A percentile compares a stretch with the other conserved stretches of the same genome.
Evolutionary conservation across 1,284 basidiomycete genomes (phyloP).

Genomic region (Meira miltonrushii): DNA sequence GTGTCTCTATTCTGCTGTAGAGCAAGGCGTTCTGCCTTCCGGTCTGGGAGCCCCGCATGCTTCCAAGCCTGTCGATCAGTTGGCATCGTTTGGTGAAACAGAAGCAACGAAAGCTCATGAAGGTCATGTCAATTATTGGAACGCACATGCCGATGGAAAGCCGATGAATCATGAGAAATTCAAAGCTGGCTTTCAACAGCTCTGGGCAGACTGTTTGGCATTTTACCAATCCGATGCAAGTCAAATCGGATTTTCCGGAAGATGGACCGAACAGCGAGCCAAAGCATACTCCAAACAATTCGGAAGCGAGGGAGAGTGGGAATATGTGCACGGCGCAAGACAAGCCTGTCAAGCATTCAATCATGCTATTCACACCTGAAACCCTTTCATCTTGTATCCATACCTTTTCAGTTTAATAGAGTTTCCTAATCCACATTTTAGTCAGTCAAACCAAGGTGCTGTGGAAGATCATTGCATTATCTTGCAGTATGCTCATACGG

Average conservation of each 20-base stretch:
- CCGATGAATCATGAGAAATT: slow-evolving; percentile 65
- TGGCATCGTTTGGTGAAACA: neutral
- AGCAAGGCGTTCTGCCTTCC: slow-evolving; percentile 62
- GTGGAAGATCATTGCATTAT: too few relatives aligned
- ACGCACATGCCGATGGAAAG: slow-evolving; percentile 53
- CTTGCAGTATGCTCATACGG: too few relatives aligned
- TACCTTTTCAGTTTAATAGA: too few relatives aligned
- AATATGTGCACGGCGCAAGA: slow-evolving; percentile 56
- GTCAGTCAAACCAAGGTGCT: too few relatives aligned
- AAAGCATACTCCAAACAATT: slow-evolving; percentile 56
- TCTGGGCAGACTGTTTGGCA: slow-evolving; percentile 67
- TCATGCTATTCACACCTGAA: too few relatives aligned
- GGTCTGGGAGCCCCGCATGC: neutral
- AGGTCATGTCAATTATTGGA: slow-evolving; percentile 55
- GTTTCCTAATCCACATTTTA: too few relatives aligned
- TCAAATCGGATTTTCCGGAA: slow-evolving; percentile 63
- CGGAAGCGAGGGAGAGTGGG: slow-evolving; percentile 51
- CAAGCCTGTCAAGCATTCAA: neutral
- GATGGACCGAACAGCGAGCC: slow-evolving; percentile 60
- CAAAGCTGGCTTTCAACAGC: slow-evolving; percentile 62
- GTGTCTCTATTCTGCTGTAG: slow-evolving; percentile 68
- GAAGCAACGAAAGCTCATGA: slow-evolving; percentile 59
- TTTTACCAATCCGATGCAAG: slow-evolving; percentile 56
- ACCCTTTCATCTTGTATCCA: too few relatives aligned
- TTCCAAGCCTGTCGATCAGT: neutral